These are phyloP conservation scores for Penicillium cataractarum DNA, from an alignment of 495 filamentous ascomycete species.

Conservation along the genomic window DNA sequence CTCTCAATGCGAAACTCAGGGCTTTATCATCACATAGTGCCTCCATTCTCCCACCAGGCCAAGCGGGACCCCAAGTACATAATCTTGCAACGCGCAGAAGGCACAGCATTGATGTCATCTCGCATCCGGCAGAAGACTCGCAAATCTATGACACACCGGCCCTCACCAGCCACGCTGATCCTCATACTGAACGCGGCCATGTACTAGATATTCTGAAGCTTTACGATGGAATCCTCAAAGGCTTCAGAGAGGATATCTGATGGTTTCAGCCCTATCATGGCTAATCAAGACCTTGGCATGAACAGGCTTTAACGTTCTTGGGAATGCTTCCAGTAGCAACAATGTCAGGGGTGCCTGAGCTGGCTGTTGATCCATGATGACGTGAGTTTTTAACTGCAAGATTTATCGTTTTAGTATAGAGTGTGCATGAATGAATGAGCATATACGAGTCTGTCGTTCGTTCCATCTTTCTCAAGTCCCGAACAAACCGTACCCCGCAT, in stretches of 20 bases:
- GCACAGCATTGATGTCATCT: not conserved
- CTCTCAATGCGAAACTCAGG: not conserved
- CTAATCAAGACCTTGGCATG: not conserved
- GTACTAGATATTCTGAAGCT: not conserved
- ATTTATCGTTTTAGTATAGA: not conserved
- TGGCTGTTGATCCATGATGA: too few species aligned
- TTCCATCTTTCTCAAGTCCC: not conserved
- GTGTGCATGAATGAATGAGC: too few species aligned
- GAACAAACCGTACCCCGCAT: not conserved
- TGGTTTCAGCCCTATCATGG: not conserved
- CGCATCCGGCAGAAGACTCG: not conserved
- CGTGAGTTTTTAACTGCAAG: not conserved
- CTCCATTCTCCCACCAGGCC: not conserved
- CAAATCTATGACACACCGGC: not conserved
- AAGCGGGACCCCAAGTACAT: too few species aligned
- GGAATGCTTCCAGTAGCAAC: not conserved
- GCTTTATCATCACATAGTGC: not conserved
- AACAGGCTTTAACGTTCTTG: too few species aligned
- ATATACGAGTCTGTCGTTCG: not conserved
- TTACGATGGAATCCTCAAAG: not conserved
- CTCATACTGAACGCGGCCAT: not conserved
- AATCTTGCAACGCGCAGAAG: not conserved
- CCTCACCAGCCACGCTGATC: not conserved
- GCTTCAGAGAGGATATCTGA: not conserved
- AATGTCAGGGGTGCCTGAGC: too few species aligned